phyloP scores from a whole-genome alignment of 2,329 filamentous ascomycete genomes.

The Exophiala calicioides region DNA sequence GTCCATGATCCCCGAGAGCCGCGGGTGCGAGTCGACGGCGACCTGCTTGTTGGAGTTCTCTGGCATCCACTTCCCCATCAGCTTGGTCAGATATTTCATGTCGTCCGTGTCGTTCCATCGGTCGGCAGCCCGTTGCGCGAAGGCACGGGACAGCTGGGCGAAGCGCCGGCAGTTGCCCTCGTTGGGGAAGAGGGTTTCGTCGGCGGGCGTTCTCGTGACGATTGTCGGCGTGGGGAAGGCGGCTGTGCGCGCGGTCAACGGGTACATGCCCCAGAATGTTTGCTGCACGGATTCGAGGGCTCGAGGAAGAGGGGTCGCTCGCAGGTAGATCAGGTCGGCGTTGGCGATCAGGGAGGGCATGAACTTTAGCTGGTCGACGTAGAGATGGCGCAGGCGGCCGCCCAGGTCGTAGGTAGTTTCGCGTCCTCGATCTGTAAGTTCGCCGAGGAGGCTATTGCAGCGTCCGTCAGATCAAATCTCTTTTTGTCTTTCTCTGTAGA shows the following conservation, averaged over 20 bases:
- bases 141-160: constrained; percentile 67
- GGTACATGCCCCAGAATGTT: constrained; percentile 74
- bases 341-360: constrained; percentile 61
- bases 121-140: constrained; percentile 69
- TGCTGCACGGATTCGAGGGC: constrained; percentile 78
- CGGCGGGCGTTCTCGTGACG: constrained; percentile 62
- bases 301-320: constrained; percentile 72
- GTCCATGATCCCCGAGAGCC: constrained; percentile 90
- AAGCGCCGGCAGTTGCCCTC: constrained; percentile 73
- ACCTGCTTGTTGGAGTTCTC: constrained; percentile 61
- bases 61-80: constrained; percentile 85
- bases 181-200: constrained; percentile 81
- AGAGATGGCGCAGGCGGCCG: constrained; percentile 66
- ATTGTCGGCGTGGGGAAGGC: constrained; percentile 65
- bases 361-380: constrained; percentile 73
- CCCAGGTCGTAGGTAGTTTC: constrained; percentile 71
- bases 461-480: not conserved
- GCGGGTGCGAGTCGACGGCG: constrained; percentile 79
- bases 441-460: constrained; percentile 52
- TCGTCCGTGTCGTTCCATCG: constrained; percentile 76
- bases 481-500: constrained; percentile 2
- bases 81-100: constrained; percentile 77
- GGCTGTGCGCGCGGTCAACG: constrained; percentile 51
- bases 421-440: constrained; percentile 74
- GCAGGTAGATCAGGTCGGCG: constrained; percentile 67